Evolutionary conservation across 352 stramenopile genomes (phyloP), one percentile per base, ranked within the genome.

Genomic region (Globisporangium paroecandrum): DNA sequence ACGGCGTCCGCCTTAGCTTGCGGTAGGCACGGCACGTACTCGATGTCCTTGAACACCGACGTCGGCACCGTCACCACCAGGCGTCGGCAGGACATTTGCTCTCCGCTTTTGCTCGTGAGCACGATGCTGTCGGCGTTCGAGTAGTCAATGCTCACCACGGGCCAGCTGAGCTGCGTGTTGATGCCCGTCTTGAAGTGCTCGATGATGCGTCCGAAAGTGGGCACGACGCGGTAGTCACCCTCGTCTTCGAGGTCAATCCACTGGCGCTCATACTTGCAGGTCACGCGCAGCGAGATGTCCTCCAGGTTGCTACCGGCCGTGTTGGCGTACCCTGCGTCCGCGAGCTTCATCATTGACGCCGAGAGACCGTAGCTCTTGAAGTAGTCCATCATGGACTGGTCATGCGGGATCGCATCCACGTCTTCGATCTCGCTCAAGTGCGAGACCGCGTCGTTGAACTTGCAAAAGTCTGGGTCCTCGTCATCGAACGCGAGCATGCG

Each of bases 221-320:
- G 82, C 38, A 87, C 73, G 36, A 92, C 73, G 57, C 87, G 84
- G 69, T 85, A 94, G 68, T 94, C 87, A 12, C 87, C 87, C 27
- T 94, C 87, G 53, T 93, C 85, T 65, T 94, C 87, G 18, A 90
- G 65, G 56, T 91, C 84, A 70, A 92, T 82, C 87, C 87, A 94
- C 67, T 94, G 87, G 29, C 85, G 85, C 66, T 94, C 87, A 58
- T 93, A 94, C 27, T 82, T 81, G 55, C 85, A 94, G 18, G 85
- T 94, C 55, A 85, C 78, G 32, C 87, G 83, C 69, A 91, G 78
- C 47, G 87, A 94, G 64, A 94, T 94, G 43, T 94, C 82, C 5
- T 80, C 76, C 27, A 94, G 59, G 7, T 75, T 70, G 15, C 78
- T 84, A 32, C 87, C 87, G 8, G 87, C 87, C 8, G 87, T 94